Percentiles rank a stretch among this genome's conserved stretches.
phyloP scores from a whole-genome alignment of 176 grass and related monocot species.

The Musa itinerans region DNA sequence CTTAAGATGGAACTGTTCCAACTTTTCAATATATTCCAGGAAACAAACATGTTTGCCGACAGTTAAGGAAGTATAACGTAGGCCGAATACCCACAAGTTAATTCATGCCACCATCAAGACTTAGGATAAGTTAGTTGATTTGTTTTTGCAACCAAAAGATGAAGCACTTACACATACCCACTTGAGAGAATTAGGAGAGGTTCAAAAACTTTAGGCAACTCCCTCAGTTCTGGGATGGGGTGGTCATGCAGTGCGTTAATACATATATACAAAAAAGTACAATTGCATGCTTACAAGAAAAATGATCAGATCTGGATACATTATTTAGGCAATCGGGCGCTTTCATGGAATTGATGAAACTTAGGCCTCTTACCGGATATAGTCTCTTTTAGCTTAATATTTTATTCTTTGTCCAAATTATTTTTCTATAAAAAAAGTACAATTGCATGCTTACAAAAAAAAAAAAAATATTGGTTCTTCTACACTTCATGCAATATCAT shows the following conservation, averaged over 20 bases:
- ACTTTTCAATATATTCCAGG: background rate
- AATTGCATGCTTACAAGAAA: background rate
- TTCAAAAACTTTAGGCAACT: no score
- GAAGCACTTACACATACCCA: no score
- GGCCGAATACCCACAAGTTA: background rate
- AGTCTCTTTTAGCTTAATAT: no score
- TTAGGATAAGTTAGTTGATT: no score
- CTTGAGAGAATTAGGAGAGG: no score
- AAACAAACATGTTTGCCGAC: background rate
- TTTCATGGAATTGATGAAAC: no score
- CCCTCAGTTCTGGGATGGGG: no score
- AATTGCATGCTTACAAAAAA: no score
- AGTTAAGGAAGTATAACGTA: background rate
- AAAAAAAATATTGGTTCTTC: background rate
- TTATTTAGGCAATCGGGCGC: background rate
- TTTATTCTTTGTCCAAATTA: background rate
- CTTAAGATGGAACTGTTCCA: background rate
- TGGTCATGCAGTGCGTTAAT: background rate
- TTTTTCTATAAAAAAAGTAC: background rate
- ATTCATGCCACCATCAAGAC: background rate
- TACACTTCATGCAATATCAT: background rate
- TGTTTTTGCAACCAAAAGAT: no score
- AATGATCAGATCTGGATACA: background rate
- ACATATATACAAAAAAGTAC: background rate
- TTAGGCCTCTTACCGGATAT: no score